These are phyloP conservation scores for Kodamaea ohmeri DNA, from an alignment of 1,139 yeast genomes.

Conservation along the genomic window DNA sequence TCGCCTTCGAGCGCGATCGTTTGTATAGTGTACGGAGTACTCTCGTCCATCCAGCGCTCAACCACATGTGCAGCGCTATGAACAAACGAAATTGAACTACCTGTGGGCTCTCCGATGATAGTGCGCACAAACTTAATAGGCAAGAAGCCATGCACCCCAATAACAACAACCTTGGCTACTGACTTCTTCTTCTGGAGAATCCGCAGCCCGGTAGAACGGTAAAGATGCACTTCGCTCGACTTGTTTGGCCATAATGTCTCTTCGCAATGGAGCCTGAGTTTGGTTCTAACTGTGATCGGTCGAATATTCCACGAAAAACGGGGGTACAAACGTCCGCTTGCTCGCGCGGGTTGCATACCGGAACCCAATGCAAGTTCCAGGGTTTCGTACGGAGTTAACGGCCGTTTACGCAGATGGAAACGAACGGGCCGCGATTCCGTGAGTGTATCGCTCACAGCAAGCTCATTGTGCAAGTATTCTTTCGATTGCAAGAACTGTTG, in stretches of 20 bases:
- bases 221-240: conserved; percentile 35
- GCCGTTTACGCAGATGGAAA: conserved; percentile 33
- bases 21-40: conserved; percentile 33
- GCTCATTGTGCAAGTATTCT: conserved; percentile 21
- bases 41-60: conserved; percentile 36
- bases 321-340: conserved; percentile 5
- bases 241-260: conserved; percentile 28
- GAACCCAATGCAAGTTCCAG: conserved; percentile 24
- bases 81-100: conserved; percentile 37
- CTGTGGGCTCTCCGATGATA: conserved; percentile 48
- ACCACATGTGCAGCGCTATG: conserved; percentile 38
- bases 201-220: conserved; percentile 19
- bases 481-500: no score
- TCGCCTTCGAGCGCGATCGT: conserved; percentile 54
- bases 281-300: conserved; percentile 38
- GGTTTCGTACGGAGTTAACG: conserved; percentile 36
- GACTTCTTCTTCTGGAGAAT: conserved; percentile 18
- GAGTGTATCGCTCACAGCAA: conserved; percentile 41
- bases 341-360: conserved; percentile 3
- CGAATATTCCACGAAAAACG: conserved; percentile 32
- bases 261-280: conserved; percentile 35
- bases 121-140: conserved; percentile 50
- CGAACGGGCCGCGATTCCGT: conserved; percentile 42
- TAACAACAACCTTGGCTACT: conserved; percentile 37
- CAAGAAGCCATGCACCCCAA: conserved; percentile 52